Evolutionary conservation across 2,329 filamentous ascomycete species (phyloP).

Genomic region (Aphanocladium album): DNA sequence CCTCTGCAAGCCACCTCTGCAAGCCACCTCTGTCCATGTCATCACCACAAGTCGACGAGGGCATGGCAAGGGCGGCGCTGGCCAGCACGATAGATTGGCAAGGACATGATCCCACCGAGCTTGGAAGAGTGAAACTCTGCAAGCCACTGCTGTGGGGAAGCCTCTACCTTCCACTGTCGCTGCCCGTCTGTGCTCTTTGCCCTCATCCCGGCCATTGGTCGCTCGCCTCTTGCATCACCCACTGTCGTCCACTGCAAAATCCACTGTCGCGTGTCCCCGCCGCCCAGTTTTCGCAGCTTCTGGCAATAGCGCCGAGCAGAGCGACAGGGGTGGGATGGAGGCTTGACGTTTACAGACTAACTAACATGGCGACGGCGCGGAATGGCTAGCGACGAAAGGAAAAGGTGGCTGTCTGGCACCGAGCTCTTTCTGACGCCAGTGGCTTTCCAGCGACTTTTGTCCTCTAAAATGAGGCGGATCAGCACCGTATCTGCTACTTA

Average conservation of each 20-base stretch:
- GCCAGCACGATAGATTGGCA: not conserved
- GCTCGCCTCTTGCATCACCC: not conserved
- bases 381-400: no score
- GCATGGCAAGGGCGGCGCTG: not conserved
- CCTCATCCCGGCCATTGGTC: not conserved
- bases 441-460: not conserved
- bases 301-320: not conserved
- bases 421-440: not conserved
- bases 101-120: no score
- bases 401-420: no score
- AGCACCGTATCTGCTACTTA: not conserved
- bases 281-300: not conserved
- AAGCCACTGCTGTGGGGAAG: not conserved
- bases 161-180: not conserved
- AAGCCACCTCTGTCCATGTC: not conserved
- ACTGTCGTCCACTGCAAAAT: not conserved
- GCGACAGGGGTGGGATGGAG: not conserved
- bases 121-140: no score
- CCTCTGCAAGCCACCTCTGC: not conserved
- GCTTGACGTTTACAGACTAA: not conserved
- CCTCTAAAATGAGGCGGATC: not conserved
- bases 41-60: not conserved
- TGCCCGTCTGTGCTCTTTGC: not conserved
- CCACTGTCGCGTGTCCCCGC: not conserved
- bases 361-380: no score